phyloP scores from a whole-genome alignment of 2,329 filamentous ascomycete genomes.

The Trichoderma brevicompactum region DNA sequence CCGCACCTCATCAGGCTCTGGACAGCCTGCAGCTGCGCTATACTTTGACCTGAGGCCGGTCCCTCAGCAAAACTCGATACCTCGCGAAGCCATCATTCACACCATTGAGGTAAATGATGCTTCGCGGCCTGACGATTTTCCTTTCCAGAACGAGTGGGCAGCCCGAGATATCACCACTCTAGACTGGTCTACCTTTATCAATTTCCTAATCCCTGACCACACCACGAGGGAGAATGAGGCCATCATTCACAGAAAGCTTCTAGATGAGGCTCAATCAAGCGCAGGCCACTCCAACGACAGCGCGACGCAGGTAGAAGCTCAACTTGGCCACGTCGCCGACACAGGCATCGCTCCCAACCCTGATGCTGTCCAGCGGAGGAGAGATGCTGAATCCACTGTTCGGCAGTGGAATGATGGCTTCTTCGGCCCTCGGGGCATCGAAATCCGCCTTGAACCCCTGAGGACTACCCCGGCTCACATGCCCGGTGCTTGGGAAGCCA shows the following conservation, averaged over 20 bases:
- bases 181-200: conserved; percentile 65
- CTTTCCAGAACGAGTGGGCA: conserved; percentile 47
- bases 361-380: conserved; percentile 33
- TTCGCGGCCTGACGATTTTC: conserved; percentile 50
- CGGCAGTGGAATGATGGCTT: conserved; percentile 62
- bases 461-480: conserved; percentile 33
- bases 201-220: conserved; percentile 58
- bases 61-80: conserved; percentile 33
- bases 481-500: conserved; percentile 36
- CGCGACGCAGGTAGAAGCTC: conserved; percentile 45
- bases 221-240: conserved; percentile 50
- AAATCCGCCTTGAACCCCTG: conserved; percentile 42
- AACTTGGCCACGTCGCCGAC: conserved; percentile 45
- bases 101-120: conserved; percentile 41
- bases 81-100: conserved; percentile 40
- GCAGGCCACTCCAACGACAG: conserved; percentile 38
- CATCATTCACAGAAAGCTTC: conserved; percentile 55
- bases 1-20: conserved; percentile 36
- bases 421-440: conserved; percentile 56
- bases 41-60: conserved; percentile 55
- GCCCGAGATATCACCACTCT: conserved; percentile 52
- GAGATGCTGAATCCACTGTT: conserved; percentile 48
- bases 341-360: conserved; percentile 26
- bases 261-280: conserved; percentile 45
- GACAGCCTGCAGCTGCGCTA: conserved; percentile 33